Conservation (phyloP, 2,329 filamentous ascomycete genomes). For the Xylogone sp. region DNA sequence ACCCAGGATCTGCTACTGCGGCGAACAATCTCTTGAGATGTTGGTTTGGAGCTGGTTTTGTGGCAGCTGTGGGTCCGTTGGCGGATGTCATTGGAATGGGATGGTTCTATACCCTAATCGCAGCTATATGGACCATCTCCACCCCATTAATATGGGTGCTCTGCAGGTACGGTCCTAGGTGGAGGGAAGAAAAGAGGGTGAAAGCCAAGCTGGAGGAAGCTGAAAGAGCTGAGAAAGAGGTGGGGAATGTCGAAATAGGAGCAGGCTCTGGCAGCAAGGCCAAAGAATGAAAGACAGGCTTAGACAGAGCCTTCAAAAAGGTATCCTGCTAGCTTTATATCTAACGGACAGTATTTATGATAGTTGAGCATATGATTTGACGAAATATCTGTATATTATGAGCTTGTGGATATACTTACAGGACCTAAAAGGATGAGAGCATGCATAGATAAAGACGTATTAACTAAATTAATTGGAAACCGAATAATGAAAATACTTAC, state of each 20-base stretch:
- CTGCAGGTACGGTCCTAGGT: slow-evolving; percentile 39
- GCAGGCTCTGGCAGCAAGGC: neutral
- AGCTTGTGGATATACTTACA: too few relatives aligned
- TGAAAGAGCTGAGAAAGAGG: neutral
- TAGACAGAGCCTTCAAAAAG: neutral
- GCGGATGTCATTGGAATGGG: slow-evolving; percentile 29
- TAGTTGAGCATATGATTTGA: too few relatives aligned
- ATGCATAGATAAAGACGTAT: too few relatives aligned
- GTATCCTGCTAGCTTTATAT: neutral
- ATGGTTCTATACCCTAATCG: slow-evolving; percentile 54
- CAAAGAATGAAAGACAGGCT: neutral
- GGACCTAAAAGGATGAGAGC: too few relatives aligned
- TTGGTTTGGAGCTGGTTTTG: slow-evolving; percentile 7
- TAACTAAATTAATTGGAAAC: too few relatives aligned
- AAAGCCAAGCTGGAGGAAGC: neutral
- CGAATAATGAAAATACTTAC: too few relatives aligned
- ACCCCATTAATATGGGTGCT: slow-evolving; percentile 43
- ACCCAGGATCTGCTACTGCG: slow-evolving; percentile 6
- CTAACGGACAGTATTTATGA: too few relatives aligned
- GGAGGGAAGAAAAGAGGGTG: slow-evolving; percentile 33
- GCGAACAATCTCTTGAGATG: slow-evolving; percentile 12
- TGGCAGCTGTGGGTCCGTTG: slow-evolving; percentile 6
- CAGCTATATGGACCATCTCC: slow-evolving; percentile 39
- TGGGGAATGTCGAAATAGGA: neutral
- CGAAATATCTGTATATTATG: too few relatives aligned